A percentile compares a stretch with the other conserved stretches of the same genome.
These are phyloP conservation scores for Tetratostichococcus sp. DNA, from an alignment of 139 green algal genomes.

Conservation along the genomic window DNA sequence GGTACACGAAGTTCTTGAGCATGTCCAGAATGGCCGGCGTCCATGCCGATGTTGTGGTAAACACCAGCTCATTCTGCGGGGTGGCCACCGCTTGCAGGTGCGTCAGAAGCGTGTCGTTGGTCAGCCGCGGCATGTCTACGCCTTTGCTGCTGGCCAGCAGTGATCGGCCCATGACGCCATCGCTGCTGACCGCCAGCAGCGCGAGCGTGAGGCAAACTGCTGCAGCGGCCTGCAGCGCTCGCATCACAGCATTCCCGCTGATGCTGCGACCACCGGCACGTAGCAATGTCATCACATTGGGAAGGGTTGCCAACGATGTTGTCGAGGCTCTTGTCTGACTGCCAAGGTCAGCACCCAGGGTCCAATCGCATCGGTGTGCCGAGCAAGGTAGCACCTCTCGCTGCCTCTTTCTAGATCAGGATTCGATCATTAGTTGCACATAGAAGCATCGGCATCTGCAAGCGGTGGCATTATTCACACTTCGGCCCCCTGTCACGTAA, in stretches of 20 bases:
- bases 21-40: not conserved
- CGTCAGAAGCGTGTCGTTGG: not conserved
- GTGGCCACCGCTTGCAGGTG: not conserved
- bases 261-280: not conserved
- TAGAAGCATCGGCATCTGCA: too few species aligned
- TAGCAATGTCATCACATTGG: not conserved
- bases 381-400: too few species aligned
- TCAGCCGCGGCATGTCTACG: not conserved
- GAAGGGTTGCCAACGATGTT: not conserved
- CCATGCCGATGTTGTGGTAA: not conserved
- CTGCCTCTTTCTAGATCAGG: too few species aligned
- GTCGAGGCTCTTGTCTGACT: too few species aligned
- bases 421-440: too few species aligned
- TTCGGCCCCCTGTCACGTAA: too few species aligned
- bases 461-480: too few species aligned
- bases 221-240: not conserved
- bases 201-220: not conserved
- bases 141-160: not conserved
- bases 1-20: not conserved
- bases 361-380: too few species aligned
- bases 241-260: not conserved
- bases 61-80: not conserved
- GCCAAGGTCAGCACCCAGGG: too few species aligned
- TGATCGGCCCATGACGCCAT: not conserved
- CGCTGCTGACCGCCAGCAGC: not conserved